Evolutionary conservation across 2,329 filamentous ascomycete species (phyloP), one percentile per base, ranked within the genome.

Genomic region (Hymenoscyphus repandus): DNA sequence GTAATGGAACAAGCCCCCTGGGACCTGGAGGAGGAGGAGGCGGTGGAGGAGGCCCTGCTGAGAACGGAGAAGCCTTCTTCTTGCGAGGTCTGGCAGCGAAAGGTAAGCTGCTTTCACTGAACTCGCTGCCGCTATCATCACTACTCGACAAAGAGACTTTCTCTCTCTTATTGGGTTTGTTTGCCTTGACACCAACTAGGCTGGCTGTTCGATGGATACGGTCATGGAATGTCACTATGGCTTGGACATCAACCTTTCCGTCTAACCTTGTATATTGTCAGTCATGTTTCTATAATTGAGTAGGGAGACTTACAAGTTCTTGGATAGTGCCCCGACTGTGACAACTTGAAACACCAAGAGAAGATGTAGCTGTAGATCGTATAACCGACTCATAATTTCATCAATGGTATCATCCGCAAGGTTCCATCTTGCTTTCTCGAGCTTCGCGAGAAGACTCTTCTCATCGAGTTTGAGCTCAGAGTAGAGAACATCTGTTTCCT

Each of bases 341-440:
- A 62, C 44, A 32, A 62, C 57, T 30, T 61, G 59, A 31, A 50
- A 55, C 5, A 64, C 51, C 11, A 63, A 47, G 15, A 63, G 50
- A 44, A 62, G 51, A 53, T 58, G 53, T 12, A 59, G 52, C 37
- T 62, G 60, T 17, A 62, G 22, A 10, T 60, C 49, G 37, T 57
- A 50, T 13, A 64, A 47, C 17, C 55, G 43, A 12, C 49, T 44
- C 32, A 56, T 51, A 18, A 43, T 50, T 6, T 43, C 43, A 6
- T 50, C 22, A 2, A 56, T 31, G 2, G 34, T 39, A 18, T 22
- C 12, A 3, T 34, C 15, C 10, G 41, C 47, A 4, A 38, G 15
- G 33, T n/a, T 43, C 58, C 55, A 60, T 18, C 51, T 49, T n/a
- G 47, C 39, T 12, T 49, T 53, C 37, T 62, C 59, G 18, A 62